These are phyloP conservation scores for Chaetomium strumarium DNA, from an alignment of 2,329 filamentous ascomycete species.

Conservation along the genomic window DNA sequence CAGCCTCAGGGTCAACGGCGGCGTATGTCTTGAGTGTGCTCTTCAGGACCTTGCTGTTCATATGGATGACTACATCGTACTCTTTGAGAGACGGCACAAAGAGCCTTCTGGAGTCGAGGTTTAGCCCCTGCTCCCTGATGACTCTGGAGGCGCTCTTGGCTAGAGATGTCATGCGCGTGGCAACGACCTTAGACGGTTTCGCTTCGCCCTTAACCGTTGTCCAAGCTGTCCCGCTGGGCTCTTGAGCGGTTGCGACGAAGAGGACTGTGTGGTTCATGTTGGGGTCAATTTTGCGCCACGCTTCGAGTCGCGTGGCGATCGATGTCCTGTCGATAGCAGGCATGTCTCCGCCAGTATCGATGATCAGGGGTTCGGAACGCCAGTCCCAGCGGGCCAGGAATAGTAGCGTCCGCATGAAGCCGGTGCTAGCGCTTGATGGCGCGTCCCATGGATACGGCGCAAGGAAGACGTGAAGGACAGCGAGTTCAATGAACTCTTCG, in stretches of 20 bases:
- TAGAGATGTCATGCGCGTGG: slow-evolving; percentile 73
- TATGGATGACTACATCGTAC: slow-evolving; percentile 79
- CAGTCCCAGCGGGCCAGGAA: slow-evolving; percentile 89
- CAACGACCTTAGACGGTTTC: slow-evolving; percentile 71
- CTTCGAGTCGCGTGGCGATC: slow-evolving; percentile 67
- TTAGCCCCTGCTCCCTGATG: slow-evolving; percentile 46
- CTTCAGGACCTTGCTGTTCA: slow-evolving; percentile 52
- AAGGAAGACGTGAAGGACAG: slow-evolving; percentile 72
- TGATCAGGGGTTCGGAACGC: slow-evolving; percentile 72
- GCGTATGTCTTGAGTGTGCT: slow-evolving; percentile 34
- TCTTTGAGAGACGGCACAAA: slow-evolving; percentile 70
- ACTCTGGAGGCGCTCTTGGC: slow-evolving; percentile 68
- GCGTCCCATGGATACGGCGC: slow-evolving; percentile 73
- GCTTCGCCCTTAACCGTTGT: slow-evolving; percentile 53
- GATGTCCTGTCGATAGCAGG: slow-evolving; percentile 53
- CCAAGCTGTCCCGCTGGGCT: slow-evolving; percentile 73
- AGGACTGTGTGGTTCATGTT: slow-evolving; percentile 77
- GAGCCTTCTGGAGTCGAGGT: slow-evolving; percentile 47
- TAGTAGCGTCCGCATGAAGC: slow-evolving; percentile 73
- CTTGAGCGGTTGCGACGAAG: slow-evolving; percentile 74
- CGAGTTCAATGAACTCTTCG: slow-evolving; percentile 77
- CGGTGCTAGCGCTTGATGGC: slow-evolving; percentile 71
- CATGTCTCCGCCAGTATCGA: slow-evolving; percentile 67
- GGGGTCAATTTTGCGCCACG: slow-evolving; percentile 84
- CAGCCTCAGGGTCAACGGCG: slow-evolving; percentile 23